These are phyloP conservation scores for Sisymbrium irio DNA, from an alignment of 345 rosid genomes.

Conservation along the genomic window DNA sequence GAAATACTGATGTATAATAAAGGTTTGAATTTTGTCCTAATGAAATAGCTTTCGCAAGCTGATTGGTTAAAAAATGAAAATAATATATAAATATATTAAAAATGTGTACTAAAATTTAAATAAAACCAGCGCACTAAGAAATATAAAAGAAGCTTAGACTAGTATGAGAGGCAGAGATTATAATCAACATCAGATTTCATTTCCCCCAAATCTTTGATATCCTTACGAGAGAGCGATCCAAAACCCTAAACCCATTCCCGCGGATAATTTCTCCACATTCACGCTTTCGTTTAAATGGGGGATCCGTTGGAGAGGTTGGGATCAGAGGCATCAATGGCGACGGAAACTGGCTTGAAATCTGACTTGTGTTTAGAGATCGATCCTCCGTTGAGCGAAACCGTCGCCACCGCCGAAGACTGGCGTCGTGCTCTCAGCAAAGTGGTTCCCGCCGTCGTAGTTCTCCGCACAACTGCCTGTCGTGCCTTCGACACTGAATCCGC, in stretches of 20 bases:
- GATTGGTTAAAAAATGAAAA: neutral
- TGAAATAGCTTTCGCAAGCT: neutral
- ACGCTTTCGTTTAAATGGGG: constrained; percentile 36
- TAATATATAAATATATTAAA: neutral
- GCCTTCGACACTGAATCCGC: constrained; percentile 90
- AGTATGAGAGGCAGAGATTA: neutral
- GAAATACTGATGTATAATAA: too few species aligned
- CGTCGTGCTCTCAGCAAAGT: constrained; percentile 63
- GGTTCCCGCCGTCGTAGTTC: constrained; percentile 88
- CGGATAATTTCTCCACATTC: neutral
- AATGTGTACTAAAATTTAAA: neutral
- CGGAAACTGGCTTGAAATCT: constrained; percentile 49
- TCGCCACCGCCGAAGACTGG: constrained; percentile 87
- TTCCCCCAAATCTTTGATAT: constrained; percentile 15
- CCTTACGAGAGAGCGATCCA: constrained; percentile 16
- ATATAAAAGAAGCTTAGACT: constrained; percentile 16
- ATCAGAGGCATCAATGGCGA: constrained; percentile 45
- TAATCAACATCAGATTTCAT: constrained; percentile 21
- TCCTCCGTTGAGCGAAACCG: constrained; percentile 48
- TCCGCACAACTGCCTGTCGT: constrained; percentile 79
- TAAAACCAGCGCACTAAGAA: neutral
- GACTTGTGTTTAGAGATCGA: constrained; percentile 71
- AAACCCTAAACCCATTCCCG: constrained; percentile 37
- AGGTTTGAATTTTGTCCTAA: neutral
- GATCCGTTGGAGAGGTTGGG: constrained; percentile 53